These are phyloP conservation scores for Przewalskia tangutica DNA, from an alignment of 257 asterid genomes.

Conservation along the genomic window DNA sequence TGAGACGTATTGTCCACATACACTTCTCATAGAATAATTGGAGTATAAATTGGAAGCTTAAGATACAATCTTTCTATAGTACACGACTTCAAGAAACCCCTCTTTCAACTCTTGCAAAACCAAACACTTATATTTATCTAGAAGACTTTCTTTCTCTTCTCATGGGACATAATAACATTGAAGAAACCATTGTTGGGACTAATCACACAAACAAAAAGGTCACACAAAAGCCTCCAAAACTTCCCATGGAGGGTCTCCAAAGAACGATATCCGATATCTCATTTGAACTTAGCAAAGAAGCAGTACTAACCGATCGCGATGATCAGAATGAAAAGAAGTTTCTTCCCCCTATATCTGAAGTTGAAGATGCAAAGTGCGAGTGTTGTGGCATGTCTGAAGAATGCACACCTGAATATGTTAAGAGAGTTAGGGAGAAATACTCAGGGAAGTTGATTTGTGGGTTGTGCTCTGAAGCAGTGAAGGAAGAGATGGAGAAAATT, in stretches of 20 bases:
- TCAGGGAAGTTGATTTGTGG: slow-evolving; percentile 74
- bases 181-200: not conserved
- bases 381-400: slow-evolving; percentile 94
- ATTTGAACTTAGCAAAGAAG: slow-evolving; percentile 31
- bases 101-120: not conserved
- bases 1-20: slow-evolving; percentile 17
- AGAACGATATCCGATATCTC: slow-evolving; percentile 78
- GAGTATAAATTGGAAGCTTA: slow-evolving; percentile 24
- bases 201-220: not conserved
- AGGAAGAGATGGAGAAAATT: slow-evolving; percentile 69
- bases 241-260: slow-evolving; percentile 44
- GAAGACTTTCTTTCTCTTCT: no score
- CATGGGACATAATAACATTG: not conserved
- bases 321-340: not conserved
- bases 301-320: not conserved
- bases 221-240: slow-evolving; percentile 35
- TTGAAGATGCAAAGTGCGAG: slow-evolving; percentile 85
- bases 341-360: slow-evolving; percentile 52
- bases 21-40: not conserved
- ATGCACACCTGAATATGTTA: slow-evolving; percentile 62
- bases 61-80: not conserved
- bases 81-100: not conserved
- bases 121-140: not conserved
- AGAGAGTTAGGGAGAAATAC: slow-evolving; percentile 35
- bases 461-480: slow-evolving; percentile 84